These are phyloP conservation scores for Acacia confusa DNA, from an alignment of 306 rosid genomes.

Conservation along the genomic window DNA sequence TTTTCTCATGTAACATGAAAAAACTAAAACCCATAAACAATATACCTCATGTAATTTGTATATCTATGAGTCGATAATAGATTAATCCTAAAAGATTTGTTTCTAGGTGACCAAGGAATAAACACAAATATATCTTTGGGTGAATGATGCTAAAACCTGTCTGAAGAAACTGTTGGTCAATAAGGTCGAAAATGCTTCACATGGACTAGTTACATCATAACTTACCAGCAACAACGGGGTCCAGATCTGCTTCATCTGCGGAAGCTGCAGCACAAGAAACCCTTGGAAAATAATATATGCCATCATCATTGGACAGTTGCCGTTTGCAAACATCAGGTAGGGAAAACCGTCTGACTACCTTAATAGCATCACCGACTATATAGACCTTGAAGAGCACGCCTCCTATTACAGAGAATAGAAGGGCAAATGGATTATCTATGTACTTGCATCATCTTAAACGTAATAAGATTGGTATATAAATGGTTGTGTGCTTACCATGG, in stretches of 20 bases:
- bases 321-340: conserved; percentile 78
- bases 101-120: background rate
- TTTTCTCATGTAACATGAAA: too few relatives aligned
- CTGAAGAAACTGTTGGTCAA: background rate
- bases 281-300: conserved; percentile 75
- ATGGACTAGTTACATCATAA: conserved; percentile 6
- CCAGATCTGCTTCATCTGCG: conserved; percentile 94
- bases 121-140: background rate
- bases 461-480: conserved; percentile 11
- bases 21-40: background rate
- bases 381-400: conserved; percentile 94
- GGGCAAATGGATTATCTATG: conserved; percentile 18
- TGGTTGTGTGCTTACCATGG: conserved; percentile 60
- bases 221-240: conserved; percentile 81
- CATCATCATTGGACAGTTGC: conserved; percentile 71
- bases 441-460: background rate
- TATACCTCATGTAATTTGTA: background rate
- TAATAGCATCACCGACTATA: conserved; percentile 89
- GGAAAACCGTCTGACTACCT: conserved; percentile 91
- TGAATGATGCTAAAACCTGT: background rate
- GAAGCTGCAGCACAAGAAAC: conserved; percentile 97
- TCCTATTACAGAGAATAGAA: conserved; percentile 47
- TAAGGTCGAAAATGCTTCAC: background rate
- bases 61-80: background rate
- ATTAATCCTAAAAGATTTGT: background rate